Percentiles rank a stretch among this genome's conserved stretches.
phyloP scores from a whole-genome alignment of 768 basidiomycete species.

The Ephemerocybe angulata region DNA sequence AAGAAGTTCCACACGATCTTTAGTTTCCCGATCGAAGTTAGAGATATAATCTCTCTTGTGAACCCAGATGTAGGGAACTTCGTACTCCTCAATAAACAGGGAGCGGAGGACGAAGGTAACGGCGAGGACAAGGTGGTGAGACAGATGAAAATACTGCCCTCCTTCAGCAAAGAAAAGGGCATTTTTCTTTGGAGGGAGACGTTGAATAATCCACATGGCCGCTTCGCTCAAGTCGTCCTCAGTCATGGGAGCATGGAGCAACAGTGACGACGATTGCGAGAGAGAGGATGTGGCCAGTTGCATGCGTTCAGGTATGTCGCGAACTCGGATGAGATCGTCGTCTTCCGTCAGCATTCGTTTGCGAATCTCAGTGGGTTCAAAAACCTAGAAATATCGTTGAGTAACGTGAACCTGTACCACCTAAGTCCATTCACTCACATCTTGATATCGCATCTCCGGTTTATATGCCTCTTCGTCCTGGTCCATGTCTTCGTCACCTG shows the following conservation, averaged over 20 bases:
- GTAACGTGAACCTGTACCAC: conserved; percentile 5
- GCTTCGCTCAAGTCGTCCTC: conserved; percentile 76
- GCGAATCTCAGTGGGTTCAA: conserved; percentile 95
- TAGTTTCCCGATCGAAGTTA: conserved; percentile 68
- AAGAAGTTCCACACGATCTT: conserved; percentile 67
- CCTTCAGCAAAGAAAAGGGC: conserved; percentile 68
- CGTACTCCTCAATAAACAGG: conserved; percentile 83
- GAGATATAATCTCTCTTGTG: conserved; percentile 91
- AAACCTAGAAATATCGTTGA: conserved; percentile 58
- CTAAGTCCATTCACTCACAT: conserved; percentile 45
- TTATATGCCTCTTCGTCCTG: conserved; percentile 49
- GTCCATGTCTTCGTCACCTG: conserved; percentile 67
- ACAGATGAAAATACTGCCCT: conserved; percentile 57
- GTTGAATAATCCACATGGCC: conserved; percentile 83
- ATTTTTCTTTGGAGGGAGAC: conserved; percentile 67
- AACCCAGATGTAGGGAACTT: conserved; percentile 93
- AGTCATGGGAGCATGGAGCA: conserved; percentile 58
- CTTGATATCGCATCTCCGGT: conserved; percentile 77
- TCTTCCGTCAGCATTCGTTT: conserved; percentile 87
- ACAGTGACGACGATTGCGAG: conserved; percentile 60
- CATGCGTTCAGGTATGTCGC: conserved; percentile 94
- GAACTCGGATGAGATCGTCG: conserved; percentile 86
- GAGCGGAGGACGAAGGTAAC: conserved; percentile 76
- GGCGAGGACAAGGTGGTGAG: conserved; percentile 68
- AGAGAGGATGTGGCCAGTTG: conserved; percentile 84